Evolutionary conservation across 169 alveolate species (phyloP).

Genomic region (Eimeria acervulina): DNA sequence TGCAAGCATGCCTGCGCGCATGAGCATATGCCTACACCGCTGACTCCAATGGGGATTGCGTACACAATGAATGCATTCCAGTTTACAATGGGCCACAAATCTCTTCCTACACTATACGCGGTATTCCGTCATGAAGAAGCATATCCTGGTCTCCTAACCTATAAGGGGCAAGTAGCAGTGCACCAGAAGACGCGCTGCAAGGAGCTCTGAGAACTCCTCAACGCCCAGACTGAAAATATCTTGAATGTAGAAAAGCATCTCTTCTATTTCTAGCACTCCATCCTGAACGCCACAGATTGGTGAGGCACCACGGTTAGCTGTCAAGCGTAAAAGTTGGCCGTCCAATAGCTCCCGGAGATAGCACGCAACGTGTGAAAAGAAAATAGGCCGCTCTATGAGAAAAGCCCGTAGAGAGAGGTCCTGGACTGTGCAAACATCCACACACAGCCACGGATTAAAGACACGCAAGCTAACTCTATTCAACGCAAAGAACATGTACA

Average conservation of each 20-base stretch:
- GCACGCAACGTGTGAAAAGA: constrained; percentile 82
- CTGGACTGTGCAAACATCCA: constrained; percentile 40
- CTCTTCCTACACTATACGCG: neutral
- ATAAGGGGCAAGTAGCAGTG: constrained; percentile 73
- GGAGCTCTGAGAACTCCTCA: constrained; percentile 56
- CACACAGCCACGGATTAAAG: neutral
- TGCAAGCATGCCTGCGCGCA: constrained; percentile 42
- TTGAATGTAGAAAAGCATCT: constrained; percentile 77
- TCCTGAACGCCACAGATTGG: constrained; percentile 10
- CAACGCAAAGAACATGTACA: neutral
- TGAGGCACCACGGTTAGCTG: constrained; percentile 15
- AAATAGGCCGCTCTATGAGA: constrained; percentile 34
- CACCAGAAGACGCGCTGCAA: constrained; percentile 73
- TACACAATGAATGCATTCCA: neutral
- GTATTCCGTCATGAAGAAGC: neutral
- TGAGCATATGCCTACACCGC: neutral
- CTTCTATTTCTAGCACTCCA: constrained; percentile 70
- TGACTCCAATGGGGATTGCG: neutral
- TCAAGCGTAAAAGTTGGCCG: constrained; percentile 18
- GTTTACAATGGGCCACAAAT: neutral
- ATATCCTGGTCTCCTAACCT: neutral
- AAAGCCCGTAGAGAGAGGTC: constrained; percentile 74
- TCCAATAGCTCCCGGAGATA: constrained; percentile 78
- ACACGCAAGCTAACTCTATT: neutral
- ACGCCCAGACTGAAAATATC: constrained; percentile 73